Base-by-base conservation (phyloP, 2,329 filamentous ascomycete species). In the Beauveria caledonica region DNA sequence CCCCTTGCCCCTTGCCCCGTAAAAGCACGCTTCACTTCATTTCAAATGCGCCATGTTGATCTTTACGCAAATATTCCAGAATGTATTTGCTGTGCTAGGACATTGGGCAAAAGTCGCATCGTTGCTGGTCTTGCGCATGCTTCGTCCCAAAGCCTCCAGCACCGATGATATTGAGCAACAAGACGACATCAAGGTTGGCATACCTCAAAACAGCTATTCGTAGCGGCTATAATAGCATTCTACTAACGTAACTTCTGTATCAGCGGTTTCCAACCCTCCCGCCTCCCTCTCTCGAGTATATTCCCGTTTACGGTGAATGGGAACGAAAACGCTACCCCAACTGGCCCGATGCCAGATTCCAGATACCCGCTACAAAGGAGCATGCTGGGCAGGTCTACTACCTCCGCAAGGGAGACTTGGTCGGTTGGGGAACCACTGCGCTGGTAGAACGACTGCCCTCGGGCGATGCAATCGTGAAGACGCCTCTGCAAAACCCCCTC, bases 361-460 rank as follows among this genome's bases (percentile, higher is more conserved):
- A 63, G 54, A 62, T 66, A 23, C 66, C 66, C 45, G 54, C 61
- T 25, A 54, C 53, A 45, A 60, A 60, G 15, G 62, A 61, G 23
- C 51, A 63, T 46, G 25, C 40, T 11, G 63, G 64, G 15, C 57
- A 62, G 42, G 63, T 68, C 21, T 67, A 67, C 57, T 65, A 68
- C 44, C 25, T 66, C 44, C 65, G 65, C 17, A 66, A 65, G 29
- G 66, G 66, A 40, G 62, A 62, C 25, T 62, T 54, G 15, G 60
- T 67, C 39, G 62, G 65, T 21, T 36, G 51, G 1, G 62, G 63
- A 23, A 52, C 58, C 25, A 68, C 65, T 17, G 64, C 65, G 19
- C 63, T 64, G 9, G 62, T 67, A 51, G 66, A 68, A 45, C 63
- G 57, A 53, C 63, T 67, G 29, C 61, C 62, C 27, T 65, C 66